A percentile compares a stretch with the other conserved stretches of the same genome.
phyloP scores from a whole-genome alignment of 148 eudicot genomes.

The Rhododendron molle region DNA sequence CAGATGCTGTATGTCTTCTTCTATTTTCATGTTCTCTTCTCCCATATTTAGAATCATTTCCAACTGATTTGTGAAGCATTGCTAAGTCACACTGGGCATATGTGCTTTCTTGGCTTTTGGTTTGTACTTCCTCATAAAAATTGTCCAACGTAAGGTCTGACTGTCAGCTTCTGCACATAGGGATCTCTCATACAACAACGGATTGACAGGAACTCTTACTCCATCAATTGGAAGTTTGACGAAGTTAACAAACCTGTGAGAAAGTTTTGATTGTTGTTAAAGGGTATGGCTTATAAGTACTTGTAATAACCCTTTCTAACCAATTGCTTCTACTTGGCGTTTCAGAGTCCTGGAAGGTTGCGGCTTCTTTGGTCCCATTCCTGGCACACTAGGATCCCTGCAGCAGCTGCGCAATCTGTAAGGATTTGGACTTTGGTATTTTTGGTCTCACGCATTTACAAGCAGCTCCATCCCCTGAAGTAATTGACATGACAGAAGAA shows the following conservation, averaged over 20 bases:
- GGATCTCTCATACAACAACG: slow-evolving; percentile 77
- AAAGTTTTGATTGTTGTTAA: neutral
- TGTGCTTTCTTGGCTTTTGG: neutral
- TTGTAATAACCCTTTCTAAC: neutral
- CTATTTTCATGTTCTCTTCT: neutral
- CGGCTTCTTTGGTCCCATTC: slow-evolving; percentile 63
- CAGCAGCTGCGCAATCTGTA: slow-evolving; percentile 48
- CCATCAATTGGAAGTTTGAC: slow-evolving; percentile 46
- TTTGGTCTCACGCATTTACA: neutral
- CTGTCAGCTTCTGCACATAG: slow-evolving; percentile 27
- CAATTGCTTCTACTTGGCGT: slow-evolving; percentile 5
- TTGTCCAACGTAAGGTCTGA: neutral
- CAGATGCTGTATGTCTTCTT: slow-evolving; percentile 48
- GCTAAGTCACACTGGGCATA: neutral
- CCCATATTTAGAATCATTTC: neutral
- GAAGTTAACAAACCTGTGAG: slow-evolving; percentile 68
- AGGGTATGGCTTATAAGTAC: neutral
- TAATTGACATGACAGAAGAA: neutral
- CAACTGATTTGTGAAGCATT: neutral
- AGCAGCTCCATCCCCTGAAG: neutral
- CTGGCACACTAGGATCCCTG: slow-evolving; percentile 62
- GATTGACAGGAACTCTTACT: slow-evolving; percentile 62
- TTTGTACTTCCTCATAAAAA: neutral
- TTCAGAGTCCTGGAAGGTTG: slow-evolving; percentile 76
- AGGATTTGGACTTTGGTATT: slow-evolving; percentile 27